Base-by-base conservation (phyloP, 805 yeast species). In the Candida michaelii region DNA sequence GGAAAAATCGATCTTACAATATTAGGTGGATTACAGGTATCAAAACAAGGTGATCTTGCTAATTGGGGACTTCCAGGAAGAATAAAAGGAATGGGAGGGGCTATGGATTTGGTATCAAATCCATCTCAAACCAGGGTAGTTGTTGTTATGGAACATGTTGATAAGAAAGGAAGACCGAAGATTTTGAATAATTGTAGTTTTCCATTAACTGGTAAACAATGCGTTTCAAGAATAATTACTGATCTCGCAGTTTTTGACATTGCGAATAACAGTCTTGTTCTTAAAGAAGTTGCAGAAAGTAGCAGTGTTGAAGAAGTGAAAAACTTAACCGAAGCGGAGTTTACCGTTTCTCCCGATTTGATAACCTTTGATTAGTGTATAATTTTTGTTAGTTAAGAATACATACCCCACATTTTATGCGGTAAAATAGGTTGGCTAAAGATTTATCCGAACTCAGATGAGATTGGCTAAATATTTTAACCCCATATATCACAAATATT, bases 31-130 rank as follows among this genome's bases (percentile, higher is more conserved):
- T 62, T 74, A 56, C 78, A 74, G 52, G 79, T 75, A 5, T 67
- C 77, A 1, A 61, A 63, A 33, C 56, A 46, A 36, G 79, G 79
- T 29, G 79, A 75, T 44, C 63, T 74, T 29, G 79, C 80, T 30
- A 74, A 74, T 53, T 74, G 79, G 78, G 76, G 73, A 18, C 59
- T 74, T 3, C 79, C 80, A 1, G 78, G 79, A 6, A 59, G 66
- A 44, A 68, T 74, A 33, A 73, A 71, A 52, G 79, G 79, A 14
- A 75, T 74, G 73, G 79, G 79, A 18, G 79, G 79, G 13, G 79
- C 79, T 17, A 75, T 75, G 79, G 79, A 73, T 50, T 63, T 74
- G 17, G 78, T 72, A 5, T 66, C 76, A 5, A 71, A 72, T 48
- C 77, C 77, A 12, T 55, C 56, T 19, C 54, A 63, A 27, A 74